Evolutionary conservation across 352 stramenopile genomes (phyloP).

Genomic region (Ophiocytium majus): DNA sequence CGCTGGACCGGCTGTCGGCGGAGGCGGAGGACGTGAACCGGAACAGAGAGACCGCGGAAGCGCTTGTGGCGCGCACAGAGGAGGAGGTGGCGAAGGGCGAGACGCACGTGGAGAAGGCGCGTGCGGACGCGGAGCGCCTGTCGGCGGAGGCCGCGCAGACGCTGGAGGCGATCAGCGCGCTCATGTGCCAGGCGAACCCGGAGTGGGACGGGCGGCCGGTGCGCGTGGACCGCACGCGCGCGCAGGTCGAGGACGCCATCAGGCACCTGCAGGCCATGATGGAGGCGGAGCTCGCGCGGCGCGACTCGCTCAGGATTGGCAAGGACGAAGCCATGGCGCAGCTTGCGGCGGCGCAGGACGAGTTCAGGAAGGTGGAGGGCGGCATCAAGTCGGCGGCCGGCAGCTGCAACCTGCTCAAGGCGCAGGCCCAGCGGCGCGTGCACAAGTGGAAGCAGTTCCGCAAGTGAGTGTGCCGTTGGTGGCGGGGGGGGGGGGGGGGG

Average conservation of each 20-base stretch:
- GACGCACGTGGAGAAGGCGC: background rate
- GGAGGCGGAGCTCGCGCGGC: background rate
- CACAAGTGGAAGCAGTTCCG: background rate
- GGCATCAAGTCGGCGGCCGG: background rate
- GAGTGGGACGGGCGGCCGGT: constrained; percentile 5
- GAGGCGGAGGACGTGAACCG: background rate
- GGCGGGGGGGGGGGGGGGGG: too few relatives aligned
- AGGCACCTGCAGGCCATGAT: background rate
- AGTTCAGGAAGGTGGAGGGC: background rate
- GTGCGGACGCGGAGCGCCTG: background rate
- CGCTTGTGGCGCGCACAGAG: background rate
- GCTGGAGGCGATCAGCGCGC: background rate
- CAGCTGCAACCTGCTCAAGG: background rate
- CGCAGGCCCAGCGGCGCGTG: background rate
- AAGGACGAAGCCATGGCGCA: background rate
- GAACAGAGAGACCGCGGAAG: background rate
- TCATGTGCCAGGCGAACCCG: background rate
- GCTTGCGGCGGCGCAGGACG: background rate
- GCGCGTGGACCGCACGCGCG: background rate
- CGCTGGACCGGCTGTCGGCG: background rate
- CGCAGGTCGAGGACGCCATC: background rate
- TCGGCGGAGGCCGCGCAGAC: background rate
- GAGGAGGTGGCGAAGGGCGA: background rate
- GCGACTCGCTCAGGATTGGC: background rate
- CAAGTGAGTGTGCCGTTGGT: background rate